Conservation (phyloP, 371 early-diverging fungal genomes). For the Zychaea mexicana region DNA sequence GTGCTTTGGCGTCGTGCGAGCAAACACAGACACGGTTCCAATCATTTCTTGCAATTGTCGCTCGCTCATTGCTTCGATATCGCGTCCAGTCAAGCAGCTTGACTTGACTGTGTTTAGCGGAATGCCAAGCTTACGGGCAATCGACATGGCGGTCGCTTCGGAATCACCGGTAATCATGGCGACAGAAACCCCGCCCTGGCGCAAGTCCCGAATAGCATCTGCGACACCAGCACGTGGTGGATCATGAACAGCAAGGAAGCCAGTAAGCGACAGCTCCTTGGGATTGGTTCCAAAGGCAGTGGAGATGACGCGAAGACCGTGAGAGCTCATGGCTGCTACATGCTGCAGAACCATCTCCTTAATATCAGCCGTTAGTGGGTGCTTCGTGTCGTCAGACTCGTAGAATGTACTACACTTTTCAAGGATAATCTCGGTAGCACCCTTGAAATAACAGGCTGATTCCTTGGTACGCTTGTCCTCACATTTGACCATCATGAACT, state of each 20-base stretch:
- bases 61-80: conserved; percentile 71
- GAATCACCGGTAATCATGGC: conserved; percentile 94
- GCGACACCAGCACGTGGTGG: conserved; percentile 79
- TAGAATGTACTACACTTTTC: conserved; percentile 68
- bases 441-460: conserved; percentile 66
- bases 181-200: conserved; percentile 78
- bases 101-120: conserved; percentile 57
- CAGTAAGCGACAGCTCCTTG: conserved; percentile 70
- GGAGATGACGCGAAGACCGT: conserved; percentile 89
- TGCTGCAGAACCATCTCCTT: conserved; percentile 56
- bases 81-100: conserved; percentile 70
- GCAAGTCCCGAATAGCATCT: conserved; percentile 61
- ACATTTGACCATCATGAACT: conserved; percentile 84
- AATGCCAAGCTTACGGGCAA: conserved; percentile 78
- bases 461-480: conserved; percentile 30
- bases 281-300: conserved; percentile 73
- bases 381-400: conserved; percentile 38
- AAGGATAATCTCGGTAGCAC: conserved; percentile 75
- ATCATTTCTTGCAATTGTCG: conserved; percentile 65
- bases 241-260: conserved; percentile 85
- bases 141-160: conserved; percentile 79
- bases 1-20: conserved; percentile 90
- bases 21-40: conserved; percentile 74
- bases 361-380: conserved; percentile 47
- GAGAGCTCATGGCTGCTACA: conserved; percentile 70